phyloP scores from a whole-genome alignment of 176 grass and related monocot species.

The Bromus sterilis region DNA sequence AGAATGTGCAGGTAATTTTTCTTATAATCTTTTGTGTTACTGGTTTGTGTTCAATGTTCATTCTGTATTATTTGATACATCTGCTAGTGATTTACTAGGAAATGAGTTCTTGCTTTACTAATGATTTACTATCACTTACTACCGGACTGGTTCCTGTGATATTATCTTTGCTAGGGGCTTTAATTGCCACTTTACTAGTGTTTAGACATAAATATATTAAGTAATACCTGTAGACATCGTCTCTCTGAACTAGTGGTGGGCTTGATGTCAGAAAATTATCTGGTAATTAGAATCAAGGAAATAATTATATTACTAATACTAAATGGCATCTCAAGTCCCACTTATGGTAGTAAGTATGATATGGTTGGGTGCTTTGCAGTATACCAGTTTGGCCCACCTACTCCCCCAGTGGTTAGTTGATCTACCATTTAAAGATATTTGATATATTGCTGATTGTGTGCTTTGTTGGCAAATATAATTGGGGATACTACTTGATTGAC shows the following conservation, averaged over 20 bases:
- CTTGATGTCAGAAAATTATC: background rate
- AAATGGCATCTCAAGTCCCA: background rate
- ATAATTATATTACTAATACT: background rate
- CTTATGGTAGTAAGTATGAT: background rate
- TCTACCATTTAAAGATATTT: background rate
- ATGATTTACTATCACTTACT: background rate
- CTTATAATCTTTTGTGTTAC: background rate
- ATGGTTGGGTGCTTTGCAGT: background rate
- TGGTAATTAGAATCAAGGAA: background rate
- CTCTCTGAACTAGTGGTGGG: background rate
- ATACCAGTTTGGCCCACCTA: background rate
- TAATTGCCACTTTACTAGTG: background rate
- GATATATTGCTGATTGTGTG: background rate
- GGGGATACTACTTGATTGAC: background rate
- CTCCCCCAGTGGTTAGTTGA: background rate
- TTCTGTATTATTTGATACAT: background rate
- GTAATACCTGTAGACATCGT: background rate
- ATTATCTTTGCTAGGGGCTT: background rate
- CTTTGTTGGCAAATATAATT: background rate
- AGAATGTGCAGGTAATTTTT: slow-evolving; percentile 77
- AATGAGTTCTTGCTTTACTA: too few relatives aligned
- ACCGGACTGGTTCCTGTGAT: background rate
- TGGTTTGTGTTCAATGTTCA: background rate
- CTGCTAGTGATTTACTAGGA: background rate
- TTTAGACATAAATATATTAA: background rate